phyloP scores from a whole-genome alignment of 1,284 basidiomycete genomes.

The Puccinia coronata region DNA sequence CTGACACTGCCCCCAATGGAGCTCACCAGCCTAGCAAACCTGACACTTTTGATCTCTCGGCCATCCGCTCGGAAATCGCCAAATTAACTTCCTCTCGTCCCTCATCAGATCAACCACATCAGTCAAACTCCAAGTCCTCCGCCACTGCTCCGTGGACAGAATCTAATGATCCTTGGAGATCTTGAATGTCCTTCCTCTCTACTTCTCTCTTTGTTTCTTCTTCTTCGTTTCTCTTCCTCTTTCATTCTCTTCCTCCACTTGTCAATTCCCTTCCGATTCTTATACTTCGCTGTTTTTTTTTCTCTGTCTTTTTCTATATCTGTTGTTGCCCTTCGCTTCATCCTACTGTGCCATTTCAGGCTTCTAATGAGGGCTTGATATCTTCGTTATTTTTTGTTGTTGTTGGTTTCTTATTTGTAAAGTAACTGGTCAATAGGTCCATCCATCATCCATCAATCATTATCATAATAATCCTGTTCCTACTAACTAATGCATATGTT shows the following conservation, averaged over 20 bases:
- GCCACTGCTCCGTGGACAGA: constrained; percentile 13
- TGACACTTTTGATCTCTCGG: constrained; percentile 42
- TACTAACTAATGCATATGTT: background rate
- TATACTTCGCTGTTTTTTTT: background rate
- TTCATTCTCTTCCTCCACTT: background rate
- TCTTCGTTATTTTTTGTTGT: constrained; percentile 8
- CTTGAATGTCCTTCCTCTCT: background rate
- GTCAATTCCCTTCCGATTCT: background rate
- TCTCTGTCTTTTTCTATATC: too few relatives aligned
- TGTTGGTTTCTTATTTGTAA: background rate
- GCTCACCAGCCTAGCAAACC: background rate
- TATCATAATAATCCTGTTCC: background rate
- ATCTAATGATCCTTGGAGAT: constrained; percentile 22
- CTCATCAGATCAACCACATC: constrained; percentile 4
- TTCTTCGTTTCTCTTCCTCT: background rate
- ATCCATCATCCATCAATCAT: too few relatives aligned
- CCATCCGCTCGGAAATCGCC: constrained; percentile 38
- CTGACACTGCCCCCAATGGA: constrained; percentile 14
- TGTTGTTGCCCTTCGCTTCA: too few relatives aligned
- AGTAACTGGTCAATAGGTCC: background rate
- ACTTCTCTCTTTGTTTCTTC: background rate
- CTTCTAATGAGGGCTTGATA: background rate
- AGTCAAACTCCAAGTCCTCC: background rate
- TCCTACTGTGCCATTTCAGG: too few relatives aligned
- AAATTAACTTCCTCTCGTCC: background rate